Percentiles rank a stretch among this genome's conserved stretches.
phyloP scores from a whole-genome alignment of 257 asterid genomes.

The Dorcoceras hygrometricum region DNA sequence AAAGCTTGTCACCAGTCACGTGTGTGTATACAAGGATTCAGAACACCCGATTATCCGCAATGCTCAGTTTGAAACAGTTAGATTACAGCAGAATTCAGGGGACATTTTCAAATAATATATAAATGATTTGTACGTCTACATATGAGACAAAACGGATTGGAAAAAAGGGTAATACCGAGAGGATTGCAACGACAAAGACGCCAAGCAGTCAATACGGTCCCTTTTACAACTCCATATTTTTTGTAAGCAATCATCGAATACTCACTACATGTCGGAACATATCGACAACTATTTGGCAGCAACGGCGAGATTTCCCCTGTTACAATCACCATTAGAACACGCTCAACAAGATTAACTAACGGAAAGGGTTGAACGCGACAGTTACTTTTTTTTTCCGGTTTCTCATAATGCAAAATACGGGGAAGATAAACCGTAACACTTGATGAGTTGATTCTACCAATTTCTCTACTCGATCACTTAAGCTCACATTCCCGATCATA shows the following conservation, averaged over 20 bases:
- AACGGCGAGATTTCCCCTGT: slow-evolving; percentile 93
- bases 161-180: slow-evolving; percentile 45
- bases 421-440: not conserved
- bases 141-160: no score
- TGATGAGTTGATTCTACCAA: not conserved
- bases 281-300: slow-evolving; percentile 82
- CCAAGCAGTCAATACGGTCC: slow-evolving; percentile 75
- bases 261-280: slow-evolving; percentile 88
- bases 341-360: not conserved
- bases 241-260: slow-evolving; percentile 93
- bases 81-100: not conserved
- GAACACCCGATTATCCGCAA: not conserved
- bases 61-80: not conserved
- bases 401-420: not conserved
- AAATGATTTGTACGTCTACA: not conserved
- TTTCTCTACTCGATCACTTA: not conserved
- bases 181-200: slow-evolving; percentile 95
- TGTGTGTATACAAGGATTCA: not conserved
- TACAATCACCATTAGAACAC: slow-evolving; percentile 17
- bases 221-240: slow-evolving; percentile 81
- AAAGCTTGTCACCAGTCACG: not conserved
- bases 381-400: not conserved
- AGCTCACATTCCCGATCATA: not conserved
- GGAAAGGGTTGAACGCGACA: not conserved
- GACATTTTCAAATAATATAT: not conserved